Conservation (phyloP, 2,329 filamentous ascomycete genomes). For the Phoma sp. region DNA sequence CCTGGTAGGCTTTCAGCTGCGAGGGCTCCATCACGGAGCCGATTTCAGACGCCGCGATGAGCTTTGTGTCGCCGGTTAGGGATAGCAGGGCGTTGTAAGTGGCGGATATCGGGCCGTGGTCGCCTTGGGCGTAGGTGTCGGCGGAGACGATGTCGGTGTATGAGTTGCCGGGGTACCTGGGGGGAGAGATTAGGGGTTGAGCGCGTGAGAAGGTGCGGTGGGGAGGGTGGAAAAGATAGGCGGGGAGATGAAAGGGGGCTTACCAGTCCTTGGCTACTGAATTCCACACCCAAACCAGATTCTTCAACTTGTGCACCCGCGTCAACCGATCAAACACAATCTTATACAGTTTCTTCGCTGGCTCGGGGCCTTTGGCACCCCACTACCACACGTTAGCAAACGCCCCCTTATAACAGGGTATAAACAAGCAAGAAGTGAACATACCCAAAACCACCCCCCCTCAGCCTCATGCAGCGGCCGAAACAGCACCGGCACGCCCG, state of each 20-base stretch:
- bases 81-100: slow-evolving; percentile 55
- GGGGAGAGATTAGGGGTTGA: too few species aligned
- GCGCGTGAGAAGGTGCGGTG: too few species aligned
- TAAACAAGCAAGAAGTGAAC: background rate
- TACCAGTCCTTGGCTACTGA: slow-evolving; percentile 52
- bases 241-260: too few species aligned
- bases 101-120: slow-evolving; percentile 54
- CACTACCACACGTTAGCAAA: slow-evolving; percentile 32
- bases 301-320: slow-evolving; percentile 54
- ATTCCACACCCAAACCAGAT: slow-evolving; percentile 61
- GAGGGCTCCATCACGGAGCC: slow-evolving; percentile 55
- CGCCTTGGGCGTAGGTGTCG: slow-evolving; percentile 54
- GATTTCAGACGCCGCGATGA: slow-evolving; percentile 57
- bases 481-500: slow-evolving; percentile 56
- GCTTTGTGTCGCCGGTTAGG: slow-evolving; percentile 55
- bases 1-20: slow-evolving; percentile 52
- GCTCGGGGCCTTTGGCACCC: slow-evolving; percentile 57
- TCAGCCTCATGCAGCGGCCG: slow-evolving; percentile 60
- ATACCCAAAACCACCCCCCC: slow-evolving; percentile 58
- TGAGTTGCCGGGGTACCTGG: slow-evolving; percentile 53
- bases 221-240: too few species aligned
- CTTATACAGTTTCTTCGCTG: slow-evolving; percentile 53
- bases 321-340: slow-evolving; percentile 56
- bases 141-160: slow-evolving; percentile 57
- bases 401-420: background rate